Evolutionary conservation across 768 basidiomycete species (phyloP), one percentile per base, ranked within the genome.

Genomic region (Cubamyces sp.): DNA sequence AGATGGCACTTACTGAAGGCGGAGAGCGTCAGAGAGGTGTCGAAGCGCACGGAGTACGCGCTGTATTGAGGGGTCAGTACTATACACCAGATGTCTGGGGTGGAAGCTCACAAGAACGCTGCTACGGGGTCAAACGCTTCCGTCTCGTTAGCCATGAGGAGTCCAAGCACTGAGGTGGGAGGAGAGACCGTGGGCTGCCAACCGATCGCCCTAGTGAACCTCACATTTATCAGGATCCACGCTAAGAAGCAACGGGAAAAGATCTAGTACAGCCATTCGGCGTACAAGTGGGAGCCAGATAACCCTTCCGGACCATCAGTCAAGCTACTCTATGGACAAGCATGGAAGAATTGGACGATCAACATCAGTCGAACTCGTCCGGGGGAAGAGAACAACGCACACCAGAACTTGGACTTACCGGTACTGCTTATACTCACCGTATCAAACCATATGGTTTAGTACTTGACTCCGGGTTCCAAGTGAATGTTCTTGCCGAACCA

Each of bases 21-120:
- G 9, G 61, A 21, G 15, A 56, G 41, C 6, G 61, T 57, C 14
- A 56, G 48, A n/a, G 54, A 55, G 6, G 54, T 52, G 23, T 62
- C 61, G 42, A 41, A 49, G 11, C 54, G 61, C 19, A 62, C 54
- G 8, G 48, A 42, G 21, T 21, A 42, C 34, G 30, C 19, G 40
- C 60, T 61, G 14, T 14, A 18, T 6, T 3, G 11, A 30, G 7
- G 41, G 11, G 21, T 37, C 49, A 41, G 11, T 11, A 11, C 11
- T 34, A n/a, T n/a, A n/a, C 34, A 5, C 34, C 1, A 34, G 9
- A 11, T 11, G 9, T 34, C 11, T 11, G 34, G 9, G 34, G 34
- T 1, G 23, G 1, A 25, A 25, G 25, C 42, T 43, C 23, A 47
- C 46, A 47, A 47, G 23, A 19, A 47, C 12, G 46, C 46, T n/a